Percentiles rank a stretch among this genome's conserved stretches.
These are phyloP conservation scores for Rhododendron vialii DNA, from an alignment of 148 eudicot species.

Conservation along the genomic window DNA sequence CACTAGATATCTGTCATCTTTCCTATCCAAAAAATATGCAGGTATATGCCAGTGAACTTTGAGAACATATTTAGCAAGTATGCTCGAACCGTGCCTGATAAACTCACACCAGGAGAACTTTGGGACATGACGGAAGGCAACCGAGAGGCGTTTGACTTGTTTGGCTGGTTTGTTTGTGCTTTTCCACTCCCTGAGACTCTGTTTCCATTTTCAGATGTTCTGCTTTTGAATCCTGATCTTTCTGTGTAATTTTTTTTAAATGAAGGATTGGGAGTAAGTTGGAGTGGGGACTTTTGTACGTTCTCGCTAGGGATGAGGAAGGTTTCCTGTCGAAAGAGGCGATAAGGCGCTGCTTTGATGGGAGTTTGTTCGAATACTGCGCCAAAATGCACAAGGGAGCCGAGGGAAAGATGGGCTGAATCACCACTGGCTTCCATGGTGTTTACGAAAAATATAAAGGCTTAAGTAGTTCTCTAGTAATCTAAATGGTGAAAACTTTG, in stretches of 20 bases:
- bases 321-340: conserved; percentile 65
- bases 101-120: conserved; percentile 56
- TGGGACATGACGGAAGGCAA: conserved; percentile 84
- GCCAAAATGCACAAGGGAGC: conserved; percentile 43
- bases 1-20: not conserved
- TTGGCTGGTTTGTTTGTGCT: conserved; percentile 27
- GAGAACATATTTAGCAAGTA: conserved; percentile 62
- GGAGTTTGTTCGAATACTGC: conserved; percentile 65
- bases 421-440: not conserved
- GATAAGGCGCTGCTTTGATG: conserved; percentile 59
- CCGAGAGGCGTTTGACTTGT: conserved; percentile 45
- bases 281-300: conserved; percentile 55
- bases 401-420: conserved; percentile 35
- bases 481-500: not conserved
- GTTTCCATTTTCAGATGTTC: not conserved
- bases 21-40: not conserved
- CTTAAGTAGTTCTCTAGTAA: not conserved
- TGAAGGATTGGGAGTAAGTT: conserved; percentile 50
- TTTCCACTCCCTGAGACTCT: not conserved
- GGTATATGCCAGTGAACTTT: not conserved
- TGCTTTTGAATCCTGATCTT: not conserved
- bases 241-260: not conserved
- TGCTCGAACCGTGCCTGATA: conserved; percentile 62
- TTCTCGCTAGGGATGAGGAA: conserved; percentile 60
- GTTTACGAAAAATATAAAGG: not conserved